A percentile compares a stretch with the other conserved stretches of the same genome.
These are phyloP conservation scores for Neurospora sp. DNA, from an alignment of 495 filamentous ascomycete genomes.

Conservation along the genomic window DNA sequence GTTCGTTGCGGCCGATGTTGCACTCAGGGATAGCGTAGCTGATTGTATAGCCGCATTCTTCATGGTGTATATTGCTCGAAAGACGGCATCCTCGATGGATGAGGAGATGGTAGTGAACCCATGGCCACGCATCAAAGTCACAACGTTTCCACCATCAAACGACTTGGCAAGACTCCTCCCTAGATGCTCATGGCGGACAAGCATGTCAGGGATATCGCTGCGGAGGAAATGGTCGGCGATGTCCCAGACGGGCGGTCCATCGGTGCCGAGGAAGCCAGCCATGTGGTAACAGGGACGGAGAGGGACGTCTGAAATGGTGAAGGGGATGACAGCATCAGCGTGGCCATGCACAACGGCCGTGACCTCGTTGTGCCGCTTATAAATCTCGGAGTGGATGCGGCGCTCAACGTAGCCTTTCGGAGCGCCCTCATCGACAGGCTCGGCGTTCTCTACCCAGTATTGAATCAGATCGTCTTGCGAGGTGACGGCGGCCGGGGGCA, in stretches of 20 bases:
- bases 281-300: slow-evolving; percentile 34
- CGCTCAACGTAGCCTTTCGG: slow-evolving; percentile 33
- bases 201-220: slow-evolving; percentile 28
- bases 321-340: slow-evolving; percentile 36
- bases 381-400: slow-evolving; percentile 44
- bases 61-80: slow-evolving; percentile 36
- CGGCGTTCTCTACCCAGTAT: slow-evolving; percentile 30
- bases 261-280: slow-evolving; percentile 34
- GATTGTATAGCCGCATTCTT: slow-evolving; percentile 35
- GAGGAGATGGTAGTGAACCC: slow-evolving; percentile 34
- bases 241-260: slow-evolving; percentile 26
- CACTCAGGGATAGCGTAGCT: slow-evolving; percentile 14
- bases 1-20: slow-evolving; percentile 3
- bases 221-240: slow-evolving; percentile 16
- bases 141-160: slow-evolving; percentile 17
- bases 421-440: slow-evolving; percentile 24
- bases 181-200: slow-evolving; percentile 27
- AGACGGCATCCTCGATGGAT: slow-evolving; percentile 31
- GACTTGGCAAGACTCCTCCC: slow-evolving; percentile 20
- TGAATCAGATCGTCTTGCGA: slow-evolving; percentile 33
- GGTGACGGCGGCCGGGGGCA: slow-evolving; percentile 37
- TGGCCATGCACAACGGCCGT: slow-evolving; percentile 41
- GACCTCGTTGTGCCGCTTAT: slow-evolving; percentile 30
- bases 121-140: slow-evolving; percentile 40
- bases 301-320: slow-evolving; percentile 30